Evolutionary conservation across 2,329 filamentous ascomycete species (phyloP).

Genomic region (Plenodomus tracheiphilus): DNA sequence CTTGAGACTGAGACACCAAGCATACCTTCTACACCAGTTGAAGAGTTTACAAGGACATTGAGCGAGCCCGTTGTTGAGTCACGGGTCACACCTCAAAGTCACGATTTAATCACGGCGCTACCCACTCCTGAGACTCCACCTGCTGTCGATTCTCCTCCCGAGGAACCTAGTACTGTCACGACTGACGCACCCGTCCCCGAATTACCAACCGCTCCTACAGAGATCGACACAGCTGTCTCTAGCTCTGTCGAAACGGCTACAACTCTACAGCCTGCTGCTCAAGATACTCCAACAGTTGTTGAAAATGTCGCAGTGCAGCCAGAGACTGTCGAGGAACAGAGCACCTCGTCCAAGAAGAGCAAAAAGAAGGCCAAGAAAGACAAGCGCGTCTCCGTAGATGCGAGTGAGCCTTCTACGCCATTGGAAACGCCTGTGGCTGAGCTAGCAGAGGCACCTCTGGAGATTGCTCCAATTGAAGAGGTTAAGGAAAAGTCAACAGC

Average conservation of each 20-base stretch:
- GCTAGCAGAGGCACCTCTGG: conserved; percentile 1
- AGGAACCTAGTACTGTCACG: neutral
- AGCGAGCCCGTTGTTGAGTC: conserved; percentile 1
- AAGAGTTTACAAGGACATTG: conserved; percentile 3
- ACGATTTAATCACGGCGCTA: neutral
- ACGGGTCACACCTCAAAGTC: neutral
- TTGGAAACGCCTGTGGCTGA: conserved; percentile 6
- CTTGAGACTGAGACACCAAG: conserved; percentile 8
- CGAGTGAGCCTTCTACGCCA: conserved; percentile 8
- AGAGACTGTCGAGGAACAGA: neutral
- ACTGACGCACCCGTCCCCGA: neutral
- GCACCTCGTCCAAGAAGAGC: conserved; percentile 17
- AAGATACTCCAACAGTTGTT: neutral
- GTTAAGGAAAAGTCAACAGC: neutral
- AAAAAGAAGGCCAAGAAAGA: conserved; percentile 29
- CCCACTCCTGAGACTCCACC: neutral
- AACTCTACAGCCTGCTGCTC: neutral
- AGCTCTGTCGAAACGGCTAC: neutral
- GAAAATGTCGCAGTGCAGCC: neutral
- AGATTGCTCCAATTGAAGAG: neutral
- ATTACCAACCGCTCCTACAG: neutral
- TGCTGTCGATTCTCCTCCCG: neutral
- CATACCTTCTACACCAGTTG: conserved; percentile 2
- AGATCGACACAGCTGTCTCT: neutral
- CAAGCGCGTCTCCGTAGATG: conserved; percentile 15